Base-by-base conservation (phyloP, 257 asterid species). In the Nicotiana tabacum region DNA sequence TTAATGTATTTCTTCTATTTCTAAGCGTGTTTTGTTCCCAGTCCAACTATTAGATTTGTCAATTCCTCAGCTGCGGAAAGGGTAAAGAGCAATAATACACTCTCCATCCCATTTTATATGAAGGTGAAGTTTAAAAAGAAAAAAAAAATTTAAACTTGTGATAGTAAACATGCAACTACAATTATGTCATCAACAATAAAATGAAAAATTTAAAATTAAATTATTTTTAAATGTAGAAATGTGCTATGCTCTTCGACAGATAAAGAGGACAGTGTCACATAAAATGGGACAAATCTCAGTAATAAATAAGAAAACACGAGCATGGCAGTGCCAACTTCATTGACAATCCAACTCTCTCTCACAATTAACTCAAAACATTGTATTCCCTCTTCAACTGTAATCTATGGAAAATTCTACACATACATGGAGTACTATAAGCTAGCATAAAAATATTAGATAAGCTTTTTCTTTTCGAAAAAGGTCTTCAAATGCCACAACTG, bases 381-480 rank as follows among this genome's bases (percentile, higher is more conserved):
- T 62, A 10, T 27, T 3, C 46, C 64, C 46, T 76, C 80, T 51
- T 15, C 18, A 33, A 29, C 16, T 29, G 27, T 76, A 76, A 76
- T 6, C 46, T 51, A 51, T 27, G 43, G 51, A 70, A 82, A 84
- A 82, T 86, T 74, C 78, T 82, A 82, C 84, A 80, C 51, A 9
- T 57, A 76, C 66, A 60, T 33, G 82, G 37, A 39, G 67, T 62
- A 76, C 62, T 46, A 30, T 35, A 66, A 70, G 48, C 48, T 16
- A 81, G 46, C 21, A 9, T 13, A 51, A 77, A 16, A 68, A 65
- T 83, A 82, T 88, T 85, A 93, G 30, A 95, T 93, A 56, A 95
- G 91, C 95, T 93, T 95, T 90, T 95, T 93, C 93, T 95, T 95
- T 83, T 90, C 91, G 9, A 95, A 95, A 89, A 91, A 95, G 15